A percentile compares a stretch with the other conserved stretches of the same genome.
Conservation (phyloP, 345 rosid species). For the Populus pruinosa region DNA sequence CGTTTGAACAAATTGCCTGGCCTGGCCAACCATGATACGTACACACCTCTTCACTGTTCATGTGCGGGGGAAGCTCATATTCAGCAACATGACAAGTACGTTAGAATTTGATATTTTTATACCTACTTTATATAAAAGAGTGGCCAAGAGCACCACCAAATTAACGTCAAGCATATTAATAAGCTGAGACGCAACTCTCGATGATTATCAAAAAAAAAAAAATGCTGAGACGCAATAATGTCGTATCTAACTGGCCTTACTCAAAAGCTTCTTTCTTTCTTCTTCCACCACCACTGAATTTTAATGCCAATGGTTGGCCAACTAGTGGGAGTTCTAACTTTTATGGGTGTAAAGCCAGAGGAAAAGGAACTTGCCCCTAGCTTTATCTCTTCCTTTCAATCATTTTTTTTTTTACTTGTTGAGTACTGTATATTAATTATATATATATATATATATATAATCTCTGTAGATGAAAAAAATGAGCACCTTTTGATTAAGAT, state of each 20-base stretch:
- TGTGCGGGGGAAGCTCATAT: slow-evolving; percentile 11
- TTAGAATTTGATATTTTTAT: not conserved
- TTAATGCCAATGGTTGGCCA: not conserved
- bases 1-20: not conserved
- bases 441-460: not conserved
- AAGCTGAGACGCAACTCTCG: too few species aligned
- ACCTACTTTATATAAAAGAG: not conserved
- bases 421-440: not conserved
- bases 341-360: not conserved
- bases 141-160: not conserved
- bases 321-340: not conserved
- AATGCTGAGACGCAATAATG: too few species aligned
- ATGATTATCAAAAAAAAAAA: too few species aligned
- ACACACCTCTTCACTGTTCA: slow-evolving; percentile 6
- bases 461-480: not conserved
- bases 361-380: not conserved
- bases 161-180: not conserved
- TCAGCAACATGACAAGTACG: slow-evolving; percentile 9
- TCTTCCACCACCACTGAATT: not conserved
- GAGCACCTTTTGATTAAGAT: not conserved
- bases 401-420: not conserved
- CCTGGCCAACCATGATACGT: not conserved
- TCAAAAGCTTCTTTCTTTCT: not conserved
- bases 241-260: not conserved
- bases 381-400: not conserved